Evolutionary conservation across 2,329 filamentous ascomycete species (phyloP).

Genomic region (Hypoxylon sp.): DNA sequence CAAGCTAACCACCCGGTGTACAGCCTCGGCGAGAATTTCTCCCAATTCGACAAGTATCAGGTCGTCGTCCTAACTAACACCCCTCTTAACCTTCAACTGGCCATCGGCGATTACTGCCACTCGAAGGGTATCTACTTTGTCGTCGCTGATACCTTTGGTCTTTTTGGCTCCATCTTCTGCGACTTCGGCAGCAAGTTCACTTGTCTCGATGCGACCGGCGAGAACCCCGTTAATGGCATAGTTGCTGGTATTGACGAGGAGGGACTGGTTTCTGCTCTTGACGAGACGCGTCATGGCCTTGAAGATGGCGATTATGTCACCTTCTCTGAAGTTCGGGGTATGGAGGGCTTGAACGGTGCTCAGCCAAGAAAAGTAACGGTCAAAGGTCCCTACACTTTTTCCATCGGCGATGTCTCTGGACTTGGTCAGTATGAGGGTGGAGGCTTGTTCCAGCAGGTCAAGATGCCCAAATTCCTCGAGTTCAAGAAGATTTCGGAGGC

Average conservation of each 20-base stretch:
- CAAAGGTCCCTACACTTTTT: slow-evolving; percentile 97
- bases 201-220: slow-evolving; percentile 89
- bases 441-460: slow-evolving; percentile 94
- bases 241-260: slow-evolving; percentile 91
- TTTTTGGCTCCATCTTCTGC: slow-evolving; percentile 97
- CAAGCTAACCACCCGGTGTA: slow-evolving; percentile 49
- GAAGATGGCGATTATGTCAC: slow-evolving; percentile 98
- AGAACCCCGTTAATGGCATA: slow-evolving; percentile 89
- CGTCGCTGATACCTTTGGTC: slow-evolving; percentile 88
- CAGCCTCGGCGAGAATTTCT: slow-evolving; percentile 81
- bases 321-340: slow-evolving; percentile 92
- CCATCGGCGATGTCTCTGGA: slow-evolving; percentile 91
- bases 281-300: slow-evolving; percentile 94
- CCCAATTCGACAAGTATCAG: slow-evolving; percentile 90
- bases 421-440: slow-evolving; percentile 90
- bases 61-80: slow-evolving; percentile 92
- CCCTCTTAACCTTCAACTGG: slow-evolving; percentile 82
- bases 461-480: slow-evolving; percentile 95
- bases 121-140: slow-evolving; percentile 93
- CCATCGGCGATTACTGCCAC: slow-evolving; percentile 94
- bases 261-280: slow-evolving; percentile 90
- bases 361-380: slow-evolving; percentile 92
- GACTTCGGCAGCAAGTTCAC: slow-evolving; percentile 97
- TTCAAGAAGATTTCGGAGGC: slow-evolving; percentile 87
- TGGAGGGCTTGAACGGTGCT: slow-evolving; percentile 87